Evolutionary conservation across 495 filamentous ascomycete genomes (phyloP), one percentile per base, ranked within the genome.

Genomic region (Pyronema omphalodes): DNA sequence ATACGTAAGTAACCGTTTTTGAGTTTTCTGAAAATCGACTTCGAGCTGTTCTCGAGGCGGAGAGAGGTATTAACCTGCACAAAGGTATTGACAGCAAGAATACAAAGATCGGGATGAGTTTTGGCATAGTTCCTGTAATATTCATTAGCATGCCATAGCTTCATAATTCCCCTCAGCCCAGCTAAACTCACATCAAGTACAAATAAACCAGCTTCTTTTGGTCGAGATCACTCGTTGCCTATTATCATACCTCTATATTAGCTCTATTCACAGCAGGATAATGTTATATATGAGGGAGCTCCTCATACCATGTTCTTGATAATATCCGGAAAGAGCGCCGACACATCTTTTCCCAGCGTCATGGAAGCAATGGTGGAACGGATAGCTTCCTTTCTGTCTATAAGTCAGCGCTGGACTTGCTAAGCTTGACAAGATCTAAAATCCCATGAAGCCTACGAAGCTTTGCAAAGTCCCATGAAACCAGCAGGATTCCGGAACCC

Each of bases 291-390:
- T n/a, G 3, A 40, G 29, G n/a, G 11, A 54, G 18, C 34, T 41
- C 23, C 23, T 5, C 44, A 23, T 36, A 54, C 52, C 69, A 99
- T 96, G 60, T 99, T 99, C 73, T 99, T 99, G 55, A 99, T 77
- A 9, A 99, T 89, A 63, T 99, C 91, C 14, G 91, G 91, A 68
- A 99, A 99, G 37, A 99, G 73, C 33, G 88, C 84, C 48, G 91
- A 99, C 37, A 99, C 91, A 69, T 99, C 91, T 67, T 99, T 99
- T 59, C 91, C 91, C 53, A 99, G 71, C 0, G 91, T 99, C 91
- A 99, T 99, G 61, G 91, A 83, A 85, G 94, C 94, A 69, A 99
- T 99, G 37, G 91, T 99, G 72, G 93, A 96, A 68, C 96, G 88
- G 61, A 99, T 99, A 15, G 93, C 82, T 70, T 99, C 91, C 68